Evolutionary conservation across 495 filamentous ascomycete species (phyloP).

Genomic region (Lepraria neglecta): DNA sequence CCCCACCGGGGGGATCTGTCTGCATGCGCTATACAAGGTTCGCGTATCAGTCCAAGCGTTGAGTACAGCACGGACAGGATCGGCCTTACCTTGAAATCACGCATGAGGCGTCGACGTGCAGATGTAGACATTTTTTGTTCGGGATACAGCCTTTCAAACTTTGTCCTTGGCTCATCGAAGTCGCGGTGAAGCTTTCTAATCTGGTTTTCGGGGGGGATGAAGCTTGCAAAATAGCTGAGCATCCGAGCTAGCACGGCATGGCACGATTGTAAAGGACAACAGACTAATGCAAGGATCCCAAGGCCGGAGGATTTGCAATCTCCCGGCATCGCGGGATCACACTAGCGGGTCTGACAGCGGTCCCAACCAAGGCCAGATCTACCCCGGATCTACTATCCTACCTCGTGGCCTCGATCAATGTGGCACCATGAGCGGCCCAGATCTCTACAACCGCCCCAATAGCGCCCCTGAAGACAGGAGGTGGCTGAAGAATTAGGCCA

Average conservation of each 20-base stretch:
- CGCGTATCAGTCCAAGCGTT: conserved; percentile 13
- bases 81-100: conserved; percentile 86
- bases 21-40: conserved; percentile 76
- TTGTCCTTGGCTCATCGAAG: neutral
- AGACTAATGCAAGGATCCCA: conserved; percentile 1
- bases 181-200: neutral
- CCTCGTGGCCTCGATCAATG: neutral
- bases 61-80: conserved; percentile 1
- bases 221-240: conserved; percentile 7
- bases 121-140: conserved; percentile 70
- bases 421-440: neutral
- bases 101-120: conserved; percentile 90
- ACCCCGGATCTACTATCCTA: conserved; percentile 5
- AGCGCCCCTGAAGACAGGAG: neutral
- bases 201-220: neutral
- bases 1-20: conserved; percentile 94
- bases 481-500: neutral
- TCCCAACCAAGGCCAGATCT: neutral
- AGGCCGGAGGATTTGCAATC: neutral
- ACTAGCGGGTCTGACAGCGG: conserved; percentile 7
- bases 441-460: conserved; percentile 7
- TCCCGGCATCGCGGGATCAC: too few species aligned
- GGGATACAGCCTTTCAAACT: neutral
- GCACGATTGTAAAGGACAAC: neutral
- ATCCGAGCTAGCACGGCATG: neutral